Percentiles rank a stretch among this genome's conserved stretches.
Conservation (phyloP, 257 asterid species). For the Solanum paucissectum region DNA sequence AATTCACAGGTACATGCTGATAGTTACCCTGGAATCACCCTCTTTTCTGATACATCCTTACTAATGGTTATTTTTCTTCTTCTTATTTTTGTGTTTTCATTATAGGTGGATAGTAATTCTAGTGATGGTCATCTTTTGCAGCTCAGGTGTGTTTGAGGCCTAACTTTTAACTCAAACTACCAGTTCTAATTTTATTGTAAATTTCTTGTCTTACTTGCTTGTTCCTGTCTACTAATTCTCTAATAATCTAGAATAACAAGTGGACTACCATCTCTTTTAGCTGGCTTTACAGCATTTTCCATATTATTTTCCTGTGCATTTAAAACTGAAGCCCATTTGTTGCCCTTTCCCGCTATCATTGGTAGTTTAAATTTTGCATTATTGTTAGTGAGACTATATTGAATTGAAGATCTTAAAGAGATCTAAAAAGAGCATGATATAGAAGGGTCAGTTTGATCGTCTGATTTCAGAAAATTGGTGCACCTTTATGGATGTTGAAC, state of each 20-base stretch:
- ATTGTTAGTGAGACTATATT: neutral
- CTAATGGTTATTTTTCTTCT: neutral
- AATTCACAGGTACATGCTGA: conserved; percentile 53
- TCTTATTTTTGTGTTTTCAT: neutral
- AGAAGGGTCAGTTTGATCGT: neutral
- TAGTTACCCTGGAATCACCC: conserved; percentile 3
- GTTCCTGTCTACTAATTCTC: neutral
- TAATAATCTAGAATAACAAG: neutral
- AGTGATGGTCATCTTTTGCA: conserved; percentile 86
- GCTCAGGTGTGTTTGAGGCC: conserved; percentile 59
- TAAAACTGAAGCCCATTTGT: neutral
- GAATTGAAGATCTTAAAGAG: neutral
- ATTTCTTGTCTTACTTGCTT: neutral
- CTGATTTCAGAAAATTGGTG: neutral
- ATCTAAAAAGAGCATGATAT: neutral
- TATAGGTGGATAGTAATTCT: conserved; percentile 63
- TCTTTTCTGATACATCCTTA: conserved; percentile 1
- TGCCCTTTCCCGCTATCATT: neutral
- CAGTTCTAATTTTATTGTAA: neutral
- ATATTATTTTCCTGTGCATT: neutral
- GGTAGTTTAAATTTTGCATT: neutral
- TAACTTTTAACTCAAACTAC: neutral
- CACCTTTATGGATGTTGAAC: neutral
- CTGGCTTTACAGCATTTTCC: neutral
- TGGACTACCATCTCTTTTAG: neutral